These are phyloP conservation scores for Dactylellina haptotyla DNA, from an alignment of 2,329 filamentous ascomycete species.

Conservation along the genomic window DNA sequence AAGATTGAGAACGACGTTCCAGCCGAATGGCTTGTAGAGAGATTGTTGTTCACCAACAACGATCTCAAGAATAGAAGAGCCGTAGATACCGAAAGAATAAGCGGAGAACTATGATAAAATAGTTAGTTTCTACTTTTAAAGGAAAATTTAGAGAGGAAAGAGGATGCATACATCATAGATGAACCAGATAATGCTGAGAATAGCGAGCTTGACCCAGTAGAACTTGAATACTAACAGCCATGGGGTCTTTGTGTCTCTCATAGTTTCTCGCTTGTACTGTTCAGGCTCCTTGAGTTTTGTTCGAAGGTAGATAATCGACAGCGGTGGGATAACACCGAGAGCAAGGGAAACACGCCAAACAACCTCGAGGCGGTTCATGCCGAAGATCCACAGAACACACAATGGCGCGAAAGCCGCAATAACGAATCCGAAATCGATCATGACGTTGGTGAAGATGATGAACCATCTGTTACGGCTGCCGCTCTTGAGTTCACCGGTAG, in stretches of 20 bases:
- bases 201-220: constrained; percentile 77
- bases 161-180: constrained; percentile 73
- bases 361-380: constrained; percentile 73
- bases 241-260: constrained; percentile 68
- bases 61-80: constrained; percentile 75
- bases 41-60: constrained; percentile 68
- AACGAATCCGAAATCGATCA: constrained; percentile 87
- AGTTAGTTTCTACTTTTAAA: neutral
- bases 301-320: constrained; percentile 76
- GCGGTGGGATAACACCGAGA: constrained; percentile 79
- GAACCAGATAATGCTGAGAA: constrained; percentile 83
- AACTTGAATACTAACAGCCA: constrained; percentile 70
- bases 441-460: constrained; percentile 86
- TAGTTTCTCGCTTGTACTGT: constrained; percentile 76
- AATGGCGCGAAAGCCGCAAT: constrained; percentile 80
- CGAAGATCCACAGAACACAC: constrained; percentile 70
- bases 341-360: constrained; percentile 86
- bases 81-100: constrained; percentile 89
- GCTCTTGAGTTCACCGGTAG: constrained; percentile 79
- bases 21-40: constrained; percentile 82
- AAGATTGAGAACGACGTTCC: constrained; percentile 86
- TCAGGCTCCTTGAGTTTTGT: constrained; percentile 80
- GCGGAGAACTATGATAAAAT: constrained; percentile 71
- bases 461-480: constrained; percentile 92
- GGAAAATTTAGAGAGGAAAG: too few relatives aligned